These are phyloP conservation scores for Rhizophagus prolifer DNA, from an alignment of 192 early-diverging fungal genomes.

Conservation along the genomic window DNA sequence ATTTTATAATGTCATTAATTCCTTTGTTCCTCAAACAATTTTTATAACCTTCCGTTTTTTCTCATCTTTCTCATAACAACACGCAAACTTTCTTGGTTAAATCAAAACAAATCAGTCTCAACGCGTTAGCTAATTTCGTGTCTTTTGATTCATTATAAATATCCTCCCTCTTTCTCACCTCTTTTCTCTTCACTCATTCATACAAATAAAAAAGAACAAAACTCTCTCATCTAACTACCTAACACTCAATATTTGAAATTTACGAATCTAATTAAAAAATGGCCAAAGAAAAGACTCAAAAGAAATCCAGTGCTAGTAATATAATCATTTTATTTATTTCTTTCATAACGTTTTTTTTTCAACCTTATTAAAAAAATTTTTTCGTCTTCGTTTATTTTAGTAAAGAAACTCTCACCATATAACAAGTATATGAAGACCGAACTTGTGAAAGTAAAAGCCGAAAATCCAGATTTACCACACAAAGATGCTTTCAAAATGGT, in stretches of 20 bases:
- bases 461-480: conserved; percentile 57
- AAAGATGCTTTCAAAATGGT: conserved; percentile 70
- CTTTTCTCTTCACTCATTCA: background rate
- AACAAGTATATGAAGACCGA: conserved; percentile 70
- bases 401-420: conserved; percentile 51
- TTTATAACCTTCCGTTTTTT: background rate
- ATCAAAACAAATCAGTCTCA: background rate
- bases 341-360: background rate
- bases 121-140: background rate
- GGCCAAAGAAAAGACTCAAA: conserved; percentile 14
- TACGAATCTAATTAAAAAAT: background rate
- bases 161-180: background rate
- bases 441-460: conserved; percentile 64
- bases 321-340: background rate
- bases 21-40: too few relatives aligned
- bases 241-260: background rate
- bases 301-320: background rate
- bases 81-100: background rate
- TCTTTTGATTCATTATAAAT: background rate
- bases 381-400: background rate
- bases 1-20: too few relatives aligned
- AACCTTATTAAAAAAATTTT: background rate
- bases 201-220: background rate
- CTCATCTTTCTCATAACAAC: background rate
- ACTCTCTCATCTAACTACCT: background rate